Conservation (phyloP, 805 yeast species). For the Ogataea salicorniae region DNA sequence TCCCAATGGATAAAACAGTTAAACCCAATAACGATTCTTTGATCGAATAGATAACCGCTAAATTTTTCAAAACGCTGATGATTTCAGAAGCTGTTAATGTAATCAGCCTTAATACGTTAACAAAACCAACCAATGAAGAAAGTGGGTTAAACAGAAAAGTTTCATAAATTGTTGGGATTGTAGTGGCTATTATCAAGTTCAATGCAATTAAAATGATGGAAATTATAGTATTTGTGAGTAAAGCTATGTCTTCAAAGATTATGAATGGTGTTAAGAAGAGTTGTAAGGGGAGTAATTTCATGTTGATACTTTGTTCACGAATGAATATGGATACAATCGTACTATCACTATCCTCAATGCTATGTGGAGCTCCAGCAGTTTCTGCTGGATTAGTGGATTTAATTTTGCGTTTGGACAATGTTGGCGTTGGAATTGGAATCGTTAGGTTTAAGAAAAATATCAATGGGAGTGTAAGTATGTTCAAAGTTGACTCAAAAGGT, state of each 20-base stretch:
- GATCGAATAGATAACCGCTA: slow-evolving; percentile 39
- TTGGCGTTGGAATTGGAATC: slow-evolving; percentile 28
- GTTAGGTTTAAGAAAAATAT: slow-evolving; percentile 19
- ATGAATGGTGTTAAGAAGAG: slow-evolving; percentile 19
- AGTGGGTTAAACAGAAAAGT: slow-evolving; percentile 14
- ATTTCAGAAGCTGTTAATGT: slow-evolving; percentile 27
- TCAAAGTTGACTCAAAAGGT: slow-evolving; percentile 21
- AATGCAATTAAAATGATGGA: neutral
- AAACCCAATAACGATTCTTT: slow-evolving; percentile 46
- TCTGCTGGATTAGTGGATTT: neutral
- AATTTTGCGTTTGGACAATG: neutral
- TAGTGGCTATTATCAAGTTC: slow-evolving; percentile 1
- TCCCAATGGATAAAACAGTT: slow-evolving; percentile 43
- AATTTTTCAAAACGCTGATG: slow-evolving; percentile 34
- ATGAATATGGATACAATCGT: slow-evolving; percentile 4
- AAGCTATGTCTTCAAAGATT: neutral
- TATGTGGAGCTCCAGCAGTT: neutral
- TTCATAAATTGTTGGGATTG: slow-evolving; percentile 5
- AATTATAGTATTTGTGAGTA: neutral
- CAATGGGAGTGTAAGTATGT: slow-evolving; percentile 23
- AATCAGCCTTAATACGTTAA: slow-evolving; percentile 24
- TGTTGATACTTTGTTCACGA: slow-evolving; percentile 16
- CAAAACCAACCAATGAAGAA: slow-evolving; percentile 27
- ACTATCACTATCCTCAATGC: neutral
- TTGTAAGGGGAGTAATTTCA: slow-evolving; percentile 27